Evolutionary conservation across 139 green algal species (phyloP), one percentile per base, ranked within the genome.

Genomic region (Chlorella vulgaris): DNA sequence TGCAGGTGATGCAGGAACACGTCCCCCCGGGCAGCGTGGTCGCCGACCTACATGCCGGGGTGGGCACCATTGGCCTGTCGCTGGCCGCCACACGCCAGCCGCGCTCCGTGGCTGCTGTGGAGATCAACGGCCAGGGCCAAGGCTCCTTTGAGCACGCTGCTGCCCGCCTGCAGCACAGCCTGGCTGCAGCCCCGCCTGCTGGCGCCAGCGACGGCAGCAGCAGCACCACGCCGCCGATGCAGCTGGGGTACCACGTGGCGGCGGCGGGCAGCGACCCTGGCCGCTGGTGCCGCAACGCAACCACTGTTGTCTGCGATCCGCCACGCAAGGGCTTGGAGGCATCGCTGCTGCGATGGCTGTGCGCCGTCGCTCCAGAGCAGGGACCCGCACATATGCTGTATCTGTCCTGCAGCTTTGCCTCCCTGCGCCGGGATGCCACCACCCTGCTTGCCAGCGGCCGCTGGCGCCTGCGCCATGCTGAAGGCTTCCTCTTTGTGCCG

Each of bases 341-440:
- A 3, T 29, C 42, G 7, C 74, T 96, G 62, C 73, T 96, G 69
- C 7, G 67, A 35, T 86, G 79, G 26, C 74, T 95, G 63, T 67
- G 50, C 35, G 38, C 58, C 53, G 4, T n/a, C 42, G 50, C 53
- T 19, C 65, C 55, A 0, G n/a, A n/a, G n/a, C n/a, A n/a, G n/a
- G n/a, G n/a, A n/a, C n/a, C n/a, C n/a, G n/a, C n/a, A n/a, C 85
- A 79, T 7, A 67, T 96, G 69, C 74, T 97, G 2, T 97, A 97
- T 80, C 74, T 97, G 66, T 93, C 85, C n/a, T 97, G 93, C 66
- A 93, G 93, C 19, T 97, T 86, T 35, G 50, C 78, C 0, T 86
- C 91, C 5, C 74, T 95, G 29, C 74, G 76, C 84, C 78, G 83
- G 0, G 90, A 95, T 47, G 66, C 78, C 21, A 82, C 66, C 21